phyloP scores from a whole-genome alignment of 2,329 filamentous ascomycete genomes.

The Aspergillus sp. region DNA sequence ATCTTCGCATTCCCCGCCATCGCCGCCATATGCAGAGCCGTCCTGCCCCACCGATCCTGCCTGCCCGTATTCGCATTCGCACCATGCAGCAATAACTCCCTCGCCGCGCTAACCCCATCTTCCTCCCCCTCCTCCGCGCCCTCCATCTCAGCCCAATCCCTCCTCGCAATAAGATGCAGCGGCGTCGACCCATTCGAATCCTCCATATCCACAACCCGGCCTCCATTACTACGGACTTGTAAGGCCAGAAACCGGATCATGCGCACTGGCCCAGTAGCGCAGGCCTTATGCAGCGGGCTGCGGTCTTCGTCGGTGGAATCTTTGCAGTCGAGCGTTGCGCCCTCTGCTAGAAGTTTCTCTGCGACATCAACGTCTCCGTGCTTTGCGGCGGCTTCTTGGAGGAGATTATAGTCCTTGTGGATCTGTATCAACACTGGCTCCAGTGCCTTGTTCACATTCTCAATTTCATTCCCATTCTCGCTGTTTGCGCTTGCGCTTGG shows the following conservation, averaged over 20 bases:
- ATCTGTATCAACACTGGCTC: too few relatives aligned
- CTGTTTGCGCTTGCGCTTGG: too few relatives aligned
- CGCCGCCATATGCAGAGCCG: neutral
- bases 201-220: neutral
- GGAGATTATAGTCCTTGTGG: neutral
- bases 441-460: neutral
- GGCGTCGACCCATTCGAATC: neutral
- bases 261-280: neutral
- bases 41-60: neutral
- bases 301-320: neutral
- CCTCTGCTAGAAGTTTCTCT: neutral
- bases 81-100: neutral
- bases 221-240: neutral
- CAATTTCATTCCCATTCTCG: neutral
- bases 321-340: neutral
- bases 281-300: neutral
- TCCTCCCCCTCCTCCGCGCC: neutral
- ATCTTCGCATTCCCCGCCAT: neutral
- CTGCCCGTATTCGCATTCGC: neutral
- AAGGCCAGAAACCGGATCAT: neutral
- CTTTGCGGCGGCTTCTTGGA: neutral
- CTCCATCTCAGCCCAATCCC: too few relatives aligned
- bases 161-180: neutral
- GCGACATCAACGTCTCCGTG: neutral
- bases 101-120: neutral